phyloP scores from a whole-genome alignment of 2,329 filamentous ascomycete genomes.

The Teratosphaeria pseudoeucalypti region DNA sequence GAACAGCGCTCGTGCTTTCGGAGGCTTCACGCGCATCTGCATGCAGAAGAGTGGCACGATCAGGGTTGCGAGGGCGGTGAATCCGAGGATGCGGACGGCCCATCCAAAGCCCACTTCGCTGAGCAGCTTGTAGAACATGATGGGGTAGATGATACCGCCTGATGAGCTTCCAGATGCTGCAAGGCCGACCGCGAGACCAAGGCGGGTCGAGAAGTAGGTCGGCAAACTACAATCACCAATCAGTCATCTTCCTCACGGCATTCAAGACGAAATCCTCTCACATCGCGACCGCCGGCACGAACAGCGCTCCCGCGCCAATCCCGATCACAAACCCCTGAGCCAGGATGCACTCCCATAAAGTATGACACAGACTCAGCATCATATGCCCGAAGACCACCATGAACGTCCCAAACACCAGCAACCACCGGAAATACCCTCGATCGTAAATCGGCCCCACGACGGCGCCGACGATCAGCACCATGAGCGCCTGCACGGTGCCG shows the following conservation, averaged over 20 bases:
- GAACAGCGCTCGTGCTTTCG: constrained; percentile 27
- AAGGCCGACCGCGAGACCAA: constrained; percentile 37
- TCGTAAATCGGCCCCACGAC: constrained; percentile 41
- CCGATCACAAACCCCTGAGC: constrained; percentile 41
- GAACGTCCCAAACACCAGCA: constrained; percentile 34
- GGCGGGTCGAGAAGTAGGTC: constrained; percentile 37
- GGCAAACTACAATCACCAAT: constrained; percentile 18
- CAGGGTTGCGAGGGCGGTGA: constrained; percentile 23
- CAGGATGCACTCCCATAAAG: constrained; percentile 40
- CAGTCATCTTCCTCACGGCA: neutral
- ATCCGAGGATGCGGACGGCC: constrained; percentile 20
- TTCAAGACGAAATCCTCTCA: neutral
- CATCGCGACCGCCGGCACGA: constrained; percentile 37
- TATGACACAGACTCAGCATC: constrained; percentile 38
- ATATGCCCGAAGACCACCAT: constrained; percentile 40
- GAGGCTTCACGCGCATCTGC: constrained; percentile 27
- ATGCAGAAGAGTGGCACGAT: constrained; percentile 22
- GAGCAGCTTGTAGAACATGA: constrained; percentile 26
- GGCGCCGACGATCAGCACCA: constrained; percentile 37
- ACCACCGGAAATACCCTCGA: constrained; percentile 34
- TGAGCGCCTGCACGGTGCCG: constrained; percentile 38
- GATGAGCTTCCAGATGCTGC: constrained; percentile 36
- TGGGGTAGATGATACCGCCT: constrained; percentile 27
- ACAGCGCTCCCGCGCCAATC: constrained; percentile 34
- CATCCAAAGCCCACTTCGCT: constrained; percentile 22